Evolutionary conservation across 495 filamentous ascomycete genomes (phyloP), one percentile per base, ranked within the genome.

Genomic region (Cenococcum geophilum): DNA sequence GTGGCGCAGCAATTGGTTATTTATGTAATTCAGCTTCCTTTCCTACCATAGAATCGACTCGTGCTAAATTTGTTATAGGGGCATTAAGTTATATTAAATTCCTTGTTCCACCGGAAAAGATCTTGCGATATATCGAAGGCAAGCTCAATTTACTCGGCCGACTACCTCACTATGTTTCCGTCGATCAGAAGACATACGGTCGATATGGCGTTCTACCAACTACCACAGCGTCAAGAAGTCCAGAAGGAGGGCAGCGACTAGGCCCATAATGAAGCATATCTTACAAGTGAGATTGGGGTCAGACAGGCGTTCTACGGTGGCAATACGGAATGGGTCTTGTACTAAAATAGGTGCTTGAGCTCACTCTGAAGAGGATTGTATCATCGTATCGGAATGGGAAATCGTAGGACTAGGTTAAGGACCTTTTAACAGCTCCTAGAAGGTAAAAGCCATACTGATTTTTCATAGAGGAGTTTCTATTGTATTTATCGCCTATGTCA

Each of bases 131-230:
- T 82, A 83, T 95, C 54, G 91, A 97, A 74, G 80, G 82, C 20
- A 95, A 89, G 72, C 68, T 95, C 55, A 92, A 95, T 64, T 80
- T 96, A 20, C 77, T 95, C 3, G 88, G 84, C 14, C 79, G 89
- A 59, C 73, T 96, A 40, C 90, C 91, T 16, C 87, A 92, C 73
- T 97, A 95, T 68, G 85, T 97, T 16, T 91, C 87, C 20, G 83
- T 97, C 12, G 91, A 97, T 69, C 91, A 96, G 71, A 95, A 95
- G 81, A 95, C 88, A n/a, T 95, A 90, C 69, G 91, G 91, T n/a
- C 81, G 91, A 51, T 95, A 92, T 69, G 91, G 91, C 0, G 89
- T 97, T 18, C 76, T 97, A 21, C 91, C 91, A 1, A 83, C 83
- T 0, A 78, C 76, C 32, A 52, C 58, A 5, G 37, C 51, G 20